phyloP scores from a whole-genome alignment of 352 stramenopile genomes.

The Phytophthora kernoviae region DNA sequence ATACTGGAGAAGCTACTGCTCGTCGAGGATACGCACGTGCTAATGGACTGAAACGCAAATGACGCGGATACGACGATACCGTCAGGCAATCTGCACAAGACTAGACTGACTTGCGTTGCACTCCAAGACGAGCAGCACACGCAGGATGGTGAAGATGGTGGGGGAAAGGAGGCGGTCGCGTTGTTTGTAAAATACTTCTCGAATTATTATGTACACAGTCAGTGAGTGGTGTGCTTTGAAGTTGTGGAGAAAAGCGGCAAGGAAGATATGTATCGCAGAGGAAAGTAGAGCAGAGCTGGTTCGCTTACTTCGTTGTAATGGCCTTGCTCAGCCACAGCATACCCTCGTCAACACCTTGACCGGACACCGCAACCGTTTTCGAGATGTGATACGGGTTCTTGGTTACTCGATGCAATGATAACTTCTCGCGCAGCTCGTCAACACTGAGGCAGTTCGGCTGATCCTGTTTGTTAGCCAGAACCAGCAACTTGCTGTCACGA shows the following conservation, averaged over 20 bases:
- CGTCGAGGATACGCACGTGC: slow-evolving; percentile 26
- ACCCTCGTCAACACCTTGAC: slow-evolving; percentile 49
- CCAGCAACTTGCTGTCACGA: slow-evolving; percentile 37
- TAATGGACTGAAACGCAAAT: slow-evolving; percentile 32
- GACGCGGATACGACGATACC: slow-evolving; percentile 4
- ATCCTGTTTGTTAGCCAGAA: slow-evolving; percentile 58
- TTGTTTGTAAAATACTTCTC: slow-evolving; percentile 1
- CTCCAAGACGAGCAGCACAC: slow-evolving; percentile 15
- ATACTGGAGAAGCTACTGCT: slow-evolving; percentile 36
- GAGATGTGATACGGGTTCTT: slow-evolving; percentile 39
- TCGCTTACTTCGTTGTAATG: slow-evolving; percentile 22
- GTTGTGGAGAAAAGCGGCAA: slow-evolving; percentile 6
- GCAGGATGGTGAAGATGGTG: slow-evolving; percentile 34
- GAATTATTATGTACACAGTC: neutral
- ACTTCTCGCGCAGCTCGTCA: slow-evolving; percentile 31
- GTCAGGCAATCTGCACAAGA: slow-evolving; percentile 7
- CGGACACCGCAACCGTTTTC: slow-evolving; percentile 32
- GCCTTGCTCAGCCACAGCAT: slow-evolving; percentile 47
- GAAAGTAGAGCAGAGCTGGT: neutral
- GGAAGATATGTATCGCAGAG: neutral
- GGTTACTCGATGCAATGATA: slow-evolving; percentile 40
- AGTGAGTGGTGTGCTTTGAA: slow-evolving; percentile 8
- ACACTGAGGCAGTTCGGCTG: slow-evolving; percentile 30
- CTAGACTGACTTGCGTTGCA: slow-evolving; percentile 20
- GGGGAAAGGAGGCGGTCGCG: slow-evolving; percentile 12